Conservation (phyloP, 441 rosid genomes). For the Adansonia gregorii region DNA sequence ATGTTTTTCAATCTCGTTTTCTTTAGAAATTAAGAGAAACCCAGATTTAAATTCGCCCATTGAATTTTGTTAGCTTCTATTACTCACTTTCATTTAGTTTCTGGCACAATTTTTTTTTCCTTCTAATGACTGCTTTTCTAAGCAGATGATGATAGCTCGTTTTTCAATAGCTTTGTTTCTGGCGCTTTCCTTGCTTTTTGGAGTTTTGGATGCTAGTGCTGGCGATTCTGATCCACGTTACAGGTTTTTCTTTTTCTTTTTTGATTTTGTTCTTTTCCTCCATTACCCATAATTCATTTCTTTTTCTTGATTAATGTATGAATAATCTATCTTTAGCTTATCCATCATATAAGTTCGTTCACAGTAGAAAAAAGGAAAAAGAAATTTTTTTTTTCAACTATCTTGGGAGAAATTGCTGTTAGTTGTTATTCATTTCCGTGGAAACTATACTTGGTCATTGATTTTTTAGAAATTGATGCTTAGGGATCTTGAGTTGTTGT, state of each 20-base stretch:
- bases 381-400: background rate
- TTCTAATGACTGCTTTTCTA: background rate
- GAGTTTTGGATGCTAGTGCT: constrained; percentile 64
- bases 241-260: constrained; percentile 48
- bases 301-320: background rate
- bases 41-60: constrained; percentile 2
- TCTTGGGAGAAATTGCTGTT: background rate
- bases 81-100: background rate
- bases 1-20: background rate
- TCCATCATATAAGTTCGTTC: background rate
- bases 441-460: background rate
- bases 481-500: background rate
- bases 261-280: background rate
- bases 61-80: background rate
- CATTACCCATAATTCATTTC: too few relatives aligned
- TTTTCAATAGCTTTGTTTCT: constrained; percentile 44
- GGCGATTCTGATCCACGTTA: constrained; percentile 85
- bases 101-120: background rate
- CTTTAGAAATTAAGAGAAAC: background rate
- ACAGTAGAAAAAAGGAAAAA: background rate
- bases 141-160: constrained; percentile 57
- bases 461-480: constrained; percentile 10
- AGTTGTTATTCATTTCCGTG: background rate
- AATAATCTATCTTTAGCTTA: background rate
- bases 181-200: constrained; percentile 54